Conservation (phyloP, 805 yeast species). For the Saccharomycopsis fodiens region DNA sequence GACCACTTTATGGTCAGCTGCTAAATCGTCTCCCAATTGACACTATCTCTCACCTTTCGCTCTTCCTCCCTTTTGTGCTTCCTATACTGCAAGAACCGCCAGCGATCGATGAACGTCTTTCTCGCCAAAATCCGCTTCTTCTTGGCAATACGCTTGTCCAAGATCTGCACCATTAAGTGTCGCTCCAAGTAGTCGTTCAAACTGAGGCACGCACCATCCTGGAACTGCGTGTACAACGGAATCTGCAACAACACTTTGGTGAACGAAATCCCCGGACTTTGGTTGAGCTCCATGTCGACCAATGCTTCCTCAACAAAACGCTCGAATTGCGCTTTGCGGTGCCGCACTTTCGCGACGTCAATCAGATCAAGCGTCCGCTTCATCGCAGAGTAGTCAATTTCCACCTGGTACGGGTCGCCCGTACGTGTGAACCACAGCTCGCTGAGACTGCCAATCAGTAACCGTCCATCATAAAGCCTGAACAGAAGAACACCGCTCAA, state of each 20-base stretch:
- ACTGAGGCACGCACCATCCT: conserved; percentile 68
- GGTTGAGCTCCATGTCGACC: conserved; percentile 47
- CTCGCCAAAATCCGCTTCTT: conserved; percentile 13
- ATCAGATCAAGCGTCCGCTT: conserved; percentile 43
- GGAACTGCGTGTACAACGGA: conserved; percentile 72
- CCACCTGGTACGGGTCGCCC: conserved; percentile 47
- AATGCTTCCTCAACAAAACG: conserved; percentile 64
- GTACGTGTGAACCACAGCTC: conserved; percentile 36
- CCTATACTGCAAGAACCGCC: conserved; percentile 17
- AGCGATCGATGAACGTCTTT: conserved; percentile 15
- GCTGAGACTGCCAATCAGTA: conserved; percentile 44
- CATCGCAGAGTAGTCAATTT: conserved; percentile 46
- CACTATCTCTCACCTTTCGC: too few species aligned
- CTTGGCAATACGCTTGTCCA: conserved; percentile 33
- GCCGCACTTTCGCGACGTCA: conserved; percentile 47
- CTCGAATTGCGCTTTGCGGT: conserved; percentile 50
- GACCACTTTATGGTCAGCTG: too few species aligned
- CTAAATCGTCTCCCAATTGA: too few species aligned
- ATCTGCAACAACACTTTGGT: conserved; percentile 52
- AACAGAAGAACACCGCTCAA: conserved; percentile 70
- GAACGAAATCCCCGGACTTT: conserved; percentile 60
- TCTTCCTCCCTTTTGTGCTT: conserved; percentile 2
- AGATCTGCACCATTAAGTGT: conserved; percentile 39
- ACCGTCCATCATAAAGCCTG: conserved; percentile 54
- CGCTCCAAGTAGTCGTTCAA: conserved; percentile 64